These are phyloP conservation scores for Combretum micranthum DNA, from an alignment of 345 rosid species.

Conservation along the genomic window DNA sequence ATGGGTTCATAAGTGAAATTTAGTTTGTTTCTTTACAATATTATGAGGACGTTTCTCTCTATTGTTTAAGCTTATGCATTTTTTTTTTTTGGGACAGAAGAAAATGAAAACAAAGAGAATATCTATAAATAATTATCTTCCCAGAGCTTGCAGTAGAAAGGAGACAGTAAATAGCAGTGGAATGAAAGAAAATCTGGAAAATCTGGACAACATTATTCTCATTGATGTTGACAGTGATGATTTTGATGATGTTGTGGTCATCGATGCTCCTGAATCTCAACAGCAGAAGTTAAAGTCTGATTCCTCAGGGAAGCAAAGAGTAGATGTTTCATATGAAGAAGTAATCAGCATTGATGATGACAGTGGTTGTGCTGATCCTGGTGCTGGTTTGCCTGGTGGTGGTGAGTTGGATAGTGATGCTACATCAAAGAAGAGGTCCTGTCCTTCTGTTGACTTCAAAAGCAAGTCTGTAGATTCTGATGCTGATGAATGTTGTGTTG, in stretches of 20 bases:
- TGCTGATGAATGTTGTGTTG: constrained; percentile 36
- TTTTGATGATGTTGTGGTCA: constrained; percentile 40
- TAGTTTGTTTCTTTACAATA: too few relatives aligned
- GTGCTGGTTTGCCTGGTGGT: constrained; percentile 15
- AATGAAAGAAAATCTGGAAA: constrained; percentile 22
- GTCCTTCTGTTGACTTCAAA: constrained; percentile 14
- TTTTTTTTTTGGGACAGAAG: constrained; percentile 7
- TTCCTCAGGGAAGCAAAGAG: constrained; percentile 21
- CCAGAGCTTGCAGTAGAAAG: constrained; percentile 34
- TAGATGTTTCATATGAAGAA: constrained; percentile 21
- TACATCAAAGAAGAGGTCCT: constrained; percentile 24
- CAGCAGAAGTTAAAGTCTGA: constrained; percentile 25
- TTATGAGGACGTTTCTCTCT: too few relatives aligned
- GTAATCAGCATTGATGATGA: constrained; percentile 57
- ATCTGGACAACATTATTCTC: constrained; percentile 39
- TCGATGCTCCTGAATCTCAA: constrained; percentile 55
- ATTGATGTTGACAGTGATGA: constrained; percentile 60
- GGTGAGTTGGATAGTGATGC: constrained; percentile 27
- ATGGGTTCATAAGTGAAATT: too few relatives aligned
- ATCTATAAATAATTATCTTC: constrained; percentile 32
- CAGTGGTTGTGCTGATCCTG: constrained; percentile 16
- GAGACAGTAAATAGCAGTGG: constrained; percentile 24
- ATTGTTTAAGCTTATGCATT: not conserved
- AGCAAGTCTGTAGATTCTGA: constrained; percentile 17
- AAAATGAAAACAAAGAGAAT: constrained; percentile 33